Base-by-base conservation (phyloP, 495 filamentous ascomycete genomes). In the Jackrogersella minutella region DNA sequence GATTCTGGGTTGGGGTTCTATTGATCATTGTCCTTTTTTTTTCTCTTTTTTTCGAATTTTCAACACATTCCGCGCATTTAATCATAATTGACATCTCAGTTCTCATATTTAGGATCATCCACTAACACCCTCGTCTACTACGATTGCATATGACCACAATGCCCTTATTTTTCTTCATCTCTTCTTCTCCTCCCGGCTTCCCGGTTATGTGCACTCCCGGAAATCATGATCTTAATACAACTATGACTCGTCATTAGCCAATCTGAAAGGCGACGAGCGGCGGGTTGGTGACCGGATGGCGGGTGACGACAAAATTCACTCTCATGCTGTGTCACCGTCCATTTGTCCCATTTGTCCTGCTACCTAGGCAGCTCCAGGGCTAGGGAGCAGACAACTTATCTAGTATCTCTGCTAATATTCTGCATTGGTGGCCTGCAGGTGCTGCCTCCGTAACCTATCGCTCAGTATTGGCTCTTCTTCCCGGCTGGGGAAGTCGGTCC, bases 321-420 rank as follows among this genome's bases (percentile, higher is more conserved):
- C 51, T 24, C 19, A 36, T 58, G 61, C 44, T 24, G 66, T 69
- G 61, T 33, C 61, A 69, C 52, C 13, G 31, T 26, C 44, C 44
- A 46, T 60, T 54, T 34, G 57, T 69, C 43, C 34, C 24, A 63
- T 60, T 34, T 3, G 28, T 64, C n/a, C n/a, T n/a, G n/a, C n/a
- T n/a, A n/a, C n/a, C n/a, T n/a, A n/a, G n/a, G n/a, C n/a, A n/a
- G n/a, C n/a, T n/a, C n/a, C n/a, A n/a, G n/a, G n/a, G n/a, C n/a
- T n/a, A n/a, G n/a, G n/a, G n/a, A n/a, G 19, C 33, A 44, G 26
- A 31, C 43, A 19, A 39, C 53, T 47, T 52, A 17, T 53, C 21
- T 43, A 17, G 21, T 14, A 19, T 17, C 40, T 51, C 5, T 52
- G 24, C 52, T 44, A 30, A 24, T 16, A 36, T 22, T 28, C 41